These are phyloP conservation scores for Nemania sp. DNA, from an alignment of 2,329 filamentous ascomycete genomes.

Conservation along the genomic window DNA sequence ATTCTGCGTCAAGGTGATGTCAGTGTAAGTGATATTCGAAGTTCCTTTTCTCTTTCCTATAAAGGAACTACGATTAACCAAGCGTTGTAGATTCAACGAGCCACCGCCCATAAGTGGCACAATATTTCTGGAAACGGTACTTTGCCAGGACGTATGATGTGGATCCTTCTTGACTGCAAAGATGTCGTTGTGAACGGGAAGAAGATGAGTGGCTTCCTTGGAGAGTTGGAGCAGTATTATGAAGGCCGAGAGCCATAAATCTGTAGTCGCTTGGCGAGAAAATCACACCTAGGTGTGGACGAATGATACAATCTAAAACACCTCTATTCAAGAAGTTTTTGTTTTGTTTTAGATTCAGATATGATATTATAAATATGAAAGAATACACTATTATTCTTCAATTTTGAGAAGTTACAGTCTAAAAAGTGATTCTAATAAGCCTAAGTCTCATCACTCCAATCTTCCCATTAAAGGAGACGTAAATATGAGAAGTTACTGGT, in stretches of 20 bases:
- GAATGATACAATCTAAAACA: not conserved
- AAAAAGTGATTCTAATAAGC: no score
- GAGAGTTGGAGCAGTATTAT: constrained; percentile 12
- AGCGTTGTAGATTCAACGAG: constrained; percentile 36
- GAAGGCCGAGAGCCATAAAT: constrained; percentile 12
- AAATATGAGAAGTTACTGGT: no score
- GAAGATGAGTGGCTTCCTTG: not conserved
- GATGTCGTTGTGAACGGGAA: not conserved
- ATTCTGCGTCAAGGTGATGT: constrained; percentile 41
- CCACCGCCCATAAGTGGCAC: constrained; percentile 34
- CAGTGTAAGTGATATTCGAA: not conserved
- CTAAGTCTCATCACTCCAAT: no score
- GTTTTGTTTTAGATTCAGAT: no score
- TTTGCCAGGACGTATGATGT: constrained; percentile 36
- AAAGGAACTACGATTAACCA: no score
- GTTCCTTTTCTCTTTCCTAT: no score
- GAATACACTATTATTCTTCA: no score
- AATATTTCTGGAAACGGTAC: constrained; percentile 35
- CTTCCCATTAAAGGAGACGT: no score
- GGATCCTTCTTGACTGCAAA: constrained; percentile 27
- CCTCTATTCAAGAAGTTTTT: no score
- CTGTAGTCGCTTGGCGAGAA: not conserved
- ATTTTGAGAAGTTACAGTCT: no score
- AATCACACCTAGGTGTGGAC: not conserved
- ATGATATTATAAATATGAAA: no score